Percentiles rank a stretch among this genome's conserved stretches.
Evolutionary conservation across 73 alveolate genomes (phyloP).

Genomic region (Tetrahymena elliotti): DNA sequence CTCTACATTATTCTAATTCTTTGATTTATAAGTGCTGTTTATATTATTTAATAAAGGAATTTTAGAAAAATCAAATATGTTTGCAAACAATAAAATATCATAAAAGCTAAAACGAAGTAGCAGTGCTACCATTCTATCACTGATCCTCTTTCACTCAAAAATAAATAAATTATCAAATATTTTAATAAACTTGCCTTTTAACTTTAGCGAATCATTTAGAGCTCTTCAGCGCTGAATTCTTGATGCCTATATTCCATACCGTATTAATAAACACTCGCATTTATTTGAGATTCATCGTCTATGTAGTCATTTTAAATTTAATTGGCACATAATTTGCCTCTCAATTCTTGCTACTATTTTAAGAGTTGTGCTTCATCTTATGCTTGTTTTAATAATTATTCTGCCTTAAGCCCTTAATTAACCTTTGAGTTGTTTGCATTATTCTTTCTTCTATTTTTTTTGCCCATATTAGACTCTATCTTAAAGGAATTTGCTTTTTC

Average conservation of each 20-base stretch:
- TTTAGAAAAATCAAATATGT: background rate
- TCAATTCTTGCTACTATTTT: background rate
- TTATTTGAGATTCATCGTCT: background rate
- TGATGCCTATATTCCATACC: background rate
- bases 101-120: background rate
- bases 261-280: background rate
- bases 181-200: background rate
- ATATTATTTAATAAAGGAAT: background rate
- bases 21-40: background rate
- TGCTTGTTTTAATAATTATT: background rate
- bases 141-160: background rate
- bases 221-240: background rate
- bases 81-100: background rate
- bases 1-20: background rate
- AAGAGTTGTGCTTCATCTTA: background rate
- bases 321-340: background rate
- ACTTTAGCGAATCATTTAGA: background rate
- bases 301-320: background rate
- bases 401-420: background rate
- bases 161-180: background rate
- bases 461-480: background rate
- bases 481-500: background rate
- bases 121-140: background rate
- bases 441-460: background rate
- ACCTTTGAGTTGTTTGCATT: background rate